Evolutionary conservation across 2,329 filamentous ascomycete species (phyloP), one percentile per base, ranked within the genome.

Genomic region (Talaromyces amestolkiae): DNA sequence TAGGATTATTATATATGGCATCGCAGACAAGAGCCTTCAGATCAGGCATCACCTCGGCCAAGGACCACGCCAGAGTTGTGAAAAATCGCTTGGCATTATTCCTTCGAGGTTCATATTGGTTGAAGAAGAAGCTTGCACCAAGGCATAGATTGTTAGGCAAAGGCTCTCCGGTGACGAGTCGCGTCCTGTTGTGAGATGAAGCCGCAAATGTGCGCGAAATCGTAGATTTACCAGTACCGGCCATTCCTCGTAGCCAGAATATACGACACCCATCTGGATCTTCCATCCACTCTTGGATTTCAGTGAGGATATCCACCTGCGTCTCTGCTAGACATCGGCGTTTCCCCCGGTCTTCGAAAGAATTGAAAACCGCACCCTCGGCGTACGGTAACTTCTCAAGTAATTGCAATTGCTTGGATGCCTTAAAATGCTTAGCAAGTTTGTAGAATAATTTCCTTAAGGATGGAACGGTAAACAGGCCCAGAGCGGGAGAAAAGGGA

Each of bases 71-170:
- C 31, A 43, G 58, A 10, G 78, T 81, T 0, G 77, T 71, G n/a
- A 82, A 73, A 51, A 83, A 73, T 61, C 71, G 72, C 6, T 68
- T 63, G 1, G 73, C 71, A 27, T 70, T 70, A 9, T 74, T 72
- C 31, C 76, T 73, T 65, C 81, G 75, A 6, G 70, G 69, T 43
- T 78, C 77, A 3, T 75, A 77, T 65, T 72, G 75, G 61, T 79
- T 80, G 70, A 82, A 83, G 71, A 81, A 81, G 68, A 83, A 82
- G 65, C 73, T 79, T 8, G 76, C 75, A 31, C 71, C 72, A 58
- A 79, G 74, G 43, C 43, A 47, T 24, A 47, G n/a, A 19, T 47
- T 24, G 19, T 6, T 13, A 22, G 11, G 19, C 43, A 47, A 24
- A 47, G 43, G 19, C 19, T 22, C 43, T 47, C 43, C 43, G 11